Evolutionary conservation across 2,329 filamentous ascomycete species (phyloP).

Genomic region (Trichoderma oligosporum): DNA sequence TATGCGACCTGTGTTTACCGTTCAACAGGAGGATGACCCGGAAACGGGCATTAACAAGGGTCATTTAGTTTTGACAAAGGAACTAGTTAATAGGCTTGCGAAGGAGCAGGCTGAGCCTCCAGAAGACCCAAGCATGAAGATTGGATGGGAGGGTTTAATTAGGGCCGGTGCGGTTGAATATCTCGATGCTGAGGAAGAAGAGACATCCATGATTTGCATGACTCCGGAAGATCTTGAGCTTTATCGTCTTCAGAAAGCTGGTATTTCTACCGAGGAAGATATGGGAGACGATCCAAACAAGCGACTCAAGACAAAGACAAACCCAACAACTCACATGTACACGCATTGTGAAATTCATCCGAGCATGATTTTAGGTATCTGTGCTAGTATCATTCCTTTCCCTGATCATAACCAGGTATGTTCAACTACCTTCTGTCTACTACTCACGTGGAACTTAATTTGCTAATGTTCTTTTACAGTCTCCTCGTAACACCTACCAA

Average conservation of each 20-base stretch:
- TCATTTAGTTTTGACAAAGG: slow-evolving; percentile 75
- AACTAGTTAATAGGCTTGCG: slow-evolving; percentile 71
- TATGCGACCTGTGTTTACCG: slow-evolving; percentile 87
- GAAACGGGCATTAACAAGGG: slow-evolving; percentile 60
- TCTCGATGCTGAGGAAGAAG: slow-evolving; percentile 95
- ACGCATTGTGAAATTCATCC: slow-evolving; percentile 99
- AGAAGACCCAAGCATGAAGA: slow-evolving; percentile 58
- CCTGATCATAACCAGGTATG: slow-evolving; percentile 91
- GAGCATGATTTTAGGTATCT: slow-evolving; percentile 97
- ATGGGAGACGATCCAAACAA: slow-evolving; percentile 68
- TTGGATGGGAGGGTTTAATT: slow-evolving; percentile 85
- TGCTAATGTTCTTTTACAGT: slow-evolving; percentile 51
- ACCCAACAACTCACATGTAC: slow-evolving; percentile 83
- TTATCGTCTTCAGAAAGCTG: slow-evolving; percentile 65
- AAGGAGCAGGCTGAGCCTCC: slow-evolving; percentile 67
- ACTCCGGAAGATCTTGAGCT: slow-evolving; percentile 89
- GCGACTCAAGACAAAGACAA: slow-evolving; percentile 83
- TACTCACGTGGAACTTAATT: neutral
- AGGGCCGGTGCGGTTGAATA: slow-evolving; percentile 88
- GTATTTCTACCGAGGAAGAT: slow-evolving; percentile 60
- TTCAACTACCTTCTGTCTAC: slow-evolving; percentile 18
- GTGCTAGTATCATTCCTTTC: slow-evolving; percentile 98
- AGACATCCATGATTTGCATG: slow-evolving; percentile 99
- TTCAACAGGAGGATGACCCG: slow-evolving; percentile 78
- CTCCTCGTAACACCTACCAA: slow-evolving; percentile 97